These are phyloP conservation scores for Draba incana DNA, from an alignment of 345 rosid species.

Conservation along the genomic window DNA sequence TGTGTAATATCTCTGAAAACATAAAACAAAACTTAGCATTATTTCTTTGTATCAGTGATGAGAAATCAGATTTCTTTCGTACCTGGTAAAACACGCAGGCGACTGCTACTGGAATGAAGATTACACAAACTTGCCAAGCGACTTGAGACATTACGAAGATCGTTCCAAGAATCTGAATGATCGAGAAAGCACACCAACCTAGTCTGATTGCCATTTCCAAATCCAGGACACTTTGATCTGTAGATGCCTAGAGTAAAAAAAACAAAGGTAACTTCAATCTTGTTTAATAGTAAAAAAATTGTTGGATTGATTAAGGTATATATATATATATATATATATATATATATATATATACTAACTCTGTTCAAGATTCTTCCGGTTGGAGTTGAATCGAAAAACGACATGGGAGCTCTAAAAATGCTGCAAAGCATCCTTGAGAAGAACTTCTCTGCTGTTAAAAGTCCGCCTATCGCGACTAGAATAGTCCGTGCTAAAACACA, in stretches of 20 bases:
- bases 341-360: slow-evolving; percentile 46
- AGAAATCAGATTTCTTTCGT: not conserved
- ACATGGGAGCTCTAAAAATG: slow-evolving; percentile 81
- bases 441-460: slow-evolving; percentile 74
- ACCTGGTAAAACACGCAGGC: slow-evolving; percentile 95
- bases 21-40: slow-evolving; percentile 3
- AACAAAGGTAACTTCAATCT: slow-evolving; percentile 13
- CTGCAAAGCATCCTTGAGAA: slow-evolving; percentile 77
- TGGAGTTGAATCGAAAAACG: slow-evolving; percentile 95
- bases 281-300: not conserved
- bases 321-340: no score
- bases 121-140: slow-evolving; percentile 94
- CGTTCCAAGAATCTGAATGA: slow-evolving; percentile 80
- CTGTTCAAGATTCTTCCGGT: slow-evolving; percentile 92
- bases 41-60: not conserved
- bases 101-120: slow-evolving; percentile 97
- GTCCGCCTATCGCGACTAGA: slow-evolving; percentile 68
- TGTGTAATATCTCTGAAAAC: slow-evolving; percentile 76
- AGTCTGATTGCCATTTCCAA: slow-evolving; percentile 74
- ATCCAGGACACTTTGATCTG: slow-evolving; percentile 90
- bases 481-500: slow-evolving; percentile 74
- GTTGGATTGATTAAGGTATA: not conserved
- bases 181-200: slow-evolving; percentile 94
- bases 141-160: slow-evolving; percentile 90
- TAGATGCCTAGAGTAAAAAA: slow-evolving; percentile 64